Base-by-base conservation (phyloP, 345 rosid species). In the Brassica incana region DNA sequence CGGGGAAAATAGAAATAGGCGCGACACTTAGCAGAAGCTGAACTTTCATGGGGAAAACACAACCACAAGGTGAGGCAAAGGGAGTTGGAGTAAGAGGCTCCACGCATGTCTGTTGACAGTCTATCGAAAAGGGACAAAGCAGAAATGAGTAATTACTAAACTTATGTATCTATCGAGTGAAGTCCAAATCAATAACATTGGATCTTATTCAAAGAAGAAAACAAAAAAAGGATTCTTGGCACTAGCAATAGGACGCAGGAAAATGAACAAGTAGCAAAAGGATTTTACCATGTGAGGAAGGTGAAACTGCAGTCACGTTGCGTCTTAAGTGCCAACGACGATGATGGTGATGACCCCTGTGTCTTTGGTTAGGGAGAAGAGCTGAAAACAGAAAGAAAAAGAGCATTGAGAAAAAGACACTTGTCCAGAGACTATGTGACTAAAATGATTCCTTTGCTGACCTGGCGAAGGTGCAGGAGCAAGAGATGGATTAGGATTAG, bases 21-120 rank as follows among this genome's bases (percentile, higher is more conserved):
- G 98, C 98, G 25, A 90, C 88, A 77, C 83, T 88, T 45, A 96
- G 86, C 71, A 93, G 94, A 84, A 96, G 93, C 76, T 80, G 88
- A 84, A 96, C 91, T 88, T 90, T 93, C 97, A 96, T 93, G 50
- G 99, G 99, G 83, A 88, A 88, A 45, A 96, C 97, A 82, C 99
- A 93, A 60, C 97, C 98, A 82, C 99, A 96, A 50, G 99, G 97
- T 77, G 97, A 93, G 75, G 97, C 98, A 77, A 76, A 96, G 65
- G 97, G 96, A 77, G 95, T 62, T 76, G 97, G 79, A 63, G 98
- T 93, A 77, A 93, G 91, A 67, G 99, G 99, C 76, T 93, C 99
- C 74, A 68, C 87, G 56, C 99, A 96, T 54, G 86, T 78, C 85
- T 93, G 97, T 80, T 88, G 94, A 77, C 99, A 96, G 72, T 93